Base-by-base conservation (phyloP, 805 yeast genomes). In the Wickerhamomyces rabaulensis region DNA sequence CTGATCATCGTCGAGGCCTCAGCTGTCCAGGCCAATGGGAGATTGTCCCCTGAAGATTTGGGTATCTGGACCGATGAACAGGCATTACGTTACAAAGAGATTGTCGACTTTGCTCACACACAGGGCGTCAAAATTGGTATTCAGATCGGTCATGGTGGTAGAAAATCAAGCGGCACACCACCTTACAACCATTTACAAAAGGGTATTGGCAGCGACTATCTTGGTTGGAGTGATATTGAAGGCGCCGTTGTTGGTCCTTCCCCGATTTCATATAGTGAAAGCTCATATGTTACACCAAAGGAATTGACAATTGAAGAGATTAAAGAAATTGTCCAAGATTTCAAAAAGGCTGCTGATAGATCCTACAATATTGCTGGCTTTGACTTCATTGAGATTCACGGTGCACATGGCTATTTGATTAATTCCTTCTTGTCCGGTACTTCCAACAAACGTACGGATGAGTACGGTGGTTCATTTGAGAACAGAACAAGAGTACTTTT, bases 401-500 rank as follows among this genome's bases (percentile, higher is more conserved):
- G 45, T 39, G 85, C 85, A 15, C 80, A 81, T 59, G 87, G 88
- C 2, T 80, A 77, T 55, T 61, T 82, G 42, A 49, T 75, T 31
- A 67, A 70, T 55, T 69, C 73, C 54, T 80, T 83, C 53, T 54
- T 77, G 44, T 70, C 76, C 29, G 62, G 66, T 1, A 53, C 58
- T 39, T 62, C 60, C 9, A 75, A 84, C 62, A 60, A 66, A 48
- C 71, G 89, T 57, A 74, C 75, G 1, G 89, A 83, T 56, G 68
- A 74, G 52, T 83, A 80, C 52, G 88, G 87, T 40, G 87, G 87
- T 6, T 65, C 75, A 2, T 67, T 80, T 44, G 85, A 79, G 55
- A 80, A 80, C 62, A 71, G 87, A 52, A 67, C 68, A 9, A 64
- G 80, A 40, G 68, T 82, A 44, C 52, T 73, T 9, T 52, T 74